Conservation (phyloP, 192 early-diverging fungal species). For the Backusella luteola region DNA sequence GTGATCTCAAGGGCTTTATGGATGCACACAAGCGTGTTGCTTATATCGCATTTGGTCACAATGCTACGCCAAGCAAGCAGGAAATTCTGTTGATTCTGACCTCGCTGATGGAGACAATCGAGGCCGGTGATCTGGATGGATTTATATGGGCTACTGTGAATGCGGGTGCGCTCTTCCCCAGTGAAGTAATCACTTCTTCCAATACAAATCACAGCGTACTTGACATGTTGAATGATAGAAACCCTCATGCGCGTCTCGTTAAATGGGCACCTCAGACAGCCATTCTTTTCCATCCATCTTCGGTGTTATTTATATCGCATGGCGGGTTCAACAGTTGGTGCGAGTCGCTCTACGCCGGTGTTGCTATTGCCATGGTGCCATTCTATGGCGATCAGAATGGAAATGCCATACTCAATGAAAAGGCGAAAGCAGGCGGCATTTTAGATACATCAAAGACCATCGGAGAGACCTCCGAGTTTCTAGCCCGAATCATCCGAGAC, state of each 20-base stretch:
- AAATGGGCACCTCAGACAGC: slow-evolving; percentile 34
- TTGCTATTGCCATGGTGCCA: slow-evolving; percentile 25
- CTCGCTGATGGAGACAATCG: slow-evolving; percentile 14
- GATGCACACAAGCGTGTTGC: slow-evolving; percentile 12
- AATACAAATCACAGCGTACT: background rate
- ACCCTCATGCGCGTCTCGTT: background rate
- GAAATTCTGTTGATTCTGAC: slow-evolving; percentile 21
- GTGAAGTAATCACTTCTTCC: background rate
- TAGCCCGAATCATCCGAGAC: background rate
- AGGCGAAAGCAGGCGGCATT: background rate
- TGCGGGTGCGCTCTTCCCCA: background rate
- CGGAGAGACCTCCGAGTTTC: background rate
- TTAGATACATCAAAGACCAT: background rate
- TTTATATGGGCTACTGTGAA: slow-evolving; percentile 31
- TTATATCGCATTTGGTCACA: slow-evolving; percentile 36
- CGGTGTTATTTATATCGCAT: slow-evolving; percentile 27
- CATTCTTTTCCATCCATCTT: slow-evolving; percentile 26
- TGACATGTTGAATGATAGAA: background rate
- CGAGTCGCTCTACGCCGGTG: slow-evolving; percentile 32
- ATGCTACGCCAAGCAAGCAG: background rate
- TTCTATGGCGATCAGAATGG: slow-evolving; percentile 30
- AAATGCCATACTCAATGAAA: slow-evolving; percentile 4
- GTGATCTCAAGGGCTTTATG: slow-evolving; percentile 12
- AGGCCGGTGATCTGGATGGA: slow-evolving; percentile 29
- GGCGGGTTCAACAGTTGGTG: slow-evolving; percentile 22